Conservation (phyloP, 331 rosid genomes). For the Malus hybrid region DNA sequence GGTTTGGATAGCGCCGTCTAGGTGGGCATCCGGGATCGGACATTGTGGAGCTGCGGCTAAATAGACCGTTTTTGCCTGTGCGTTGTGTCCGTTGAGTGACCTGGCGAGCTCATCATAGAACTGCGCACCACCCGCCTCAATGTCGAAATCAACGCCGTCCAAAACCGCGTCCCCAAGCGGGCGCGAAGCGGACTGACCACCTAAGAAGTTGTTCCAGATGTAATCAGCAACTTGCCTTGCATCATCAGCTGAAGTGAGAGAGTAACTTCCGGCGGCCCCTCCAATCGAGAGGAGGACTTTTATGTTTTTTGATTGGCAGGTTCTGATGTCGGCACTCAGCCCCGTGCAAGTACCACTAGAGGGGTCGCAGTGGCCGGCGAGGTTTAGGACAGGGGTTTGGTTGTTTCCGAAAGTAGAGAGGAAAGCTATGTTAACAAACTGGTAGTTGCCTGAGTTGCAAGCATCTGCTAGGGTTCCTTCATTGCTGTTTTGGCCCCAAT, state of each 20-base stretch:
- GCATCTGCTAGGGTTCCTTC: slow-evolving; percentile 47
- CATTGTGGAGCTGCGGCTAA: slow-evolving; percentile 54
- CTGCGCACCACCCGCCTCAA: slow-evolving; percentile 21
- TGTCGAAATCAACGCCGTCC: slow-evolving; percentile 56
- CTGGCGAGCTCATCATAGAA: slow-evolving; percentile 41
- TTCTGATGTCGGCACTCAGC: slow-evolving; percentile 11
- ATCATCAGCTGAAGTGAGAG: no score
- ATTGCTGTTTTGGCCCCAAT: slow-evolving; percentile 44
- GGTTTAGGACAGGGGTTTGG: slow-evolving; percentile 14
- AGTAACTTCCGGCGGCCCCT: no score
- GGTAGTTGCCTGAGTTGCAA: slow-evolving; percentile 44
- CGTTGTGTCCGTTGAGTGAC: slow-evolving; percentile 19
- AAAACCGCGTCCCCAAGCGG: no score
- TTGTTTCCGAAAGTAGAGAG: slow-evolving; percentile 24
- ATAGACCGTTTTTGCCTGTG: slow-evolving; percentile 13
- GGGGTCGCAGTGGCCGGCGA: slow-evolving; percentile 41
- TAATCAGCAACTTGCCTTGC: no score
- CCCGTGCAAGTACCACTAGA: slow-evolving; percentile 6
- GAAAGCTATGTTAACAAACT: slow-evolving; percentile 49
- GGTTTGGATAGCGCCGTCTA: slow-evolving; percentile 32
- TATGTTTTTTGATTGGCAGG: no score
- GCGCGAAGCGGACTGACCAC: no score
- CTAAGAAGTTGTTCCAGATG: no score
- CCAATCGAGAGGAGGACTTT: no score
- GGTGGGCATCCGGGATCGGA: slow-evolving; percentile 30